Evolutionary conservation across 2,329 filamentous ascomycete species (phyloP).

Genomic region (Rhynchosporium graminicola): DNA sequence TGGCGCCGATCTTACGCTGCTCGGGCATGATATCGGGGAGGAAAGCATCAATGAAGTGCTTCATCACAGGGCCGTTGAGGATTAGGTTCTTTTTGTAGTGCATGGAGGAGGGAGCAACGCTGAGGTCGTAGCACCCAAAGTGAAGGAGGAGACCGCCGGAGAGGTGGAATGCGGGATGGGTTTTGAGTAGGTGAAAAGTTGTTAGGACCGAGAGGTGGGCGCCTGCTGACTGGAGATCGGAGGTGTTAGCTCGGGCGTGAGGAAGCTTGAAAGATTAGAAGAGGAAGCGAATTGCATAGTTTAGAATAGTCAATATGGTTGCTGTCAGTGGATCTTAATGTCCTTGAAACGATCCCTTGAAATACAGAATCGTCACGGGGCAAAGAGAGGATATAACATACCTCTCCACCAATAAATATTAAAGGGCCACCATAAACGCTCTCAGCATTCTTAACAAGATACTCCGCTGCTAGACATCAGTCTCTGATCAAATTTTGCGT

Average conservation of each 20-base stretch:
- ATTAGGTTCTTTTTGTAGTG: constrained; percentile 39
- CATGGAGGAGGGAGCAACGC: constrained; percentile 44
- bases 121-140: constrained; percentile 54
- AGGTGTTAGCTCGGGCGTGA: not conserved
- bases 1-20: constrained; percentile 46
- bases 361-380: constrained; percentile 24
- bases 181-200: constrained; percentile 49
- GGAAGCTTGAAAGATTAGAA: not conserved
- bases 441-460: constrained; percentile 51
- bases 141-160: constrained; percentile 53
- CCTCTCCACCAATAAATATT: constrained; percentile 50
- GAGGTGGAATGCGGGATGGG: constrained; percentile 45
- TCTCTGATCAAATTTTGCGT: not conserved
- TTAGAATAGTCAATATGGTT: constrained; percentile 21
- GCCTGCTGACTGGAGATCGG: constrained; percentile 49
- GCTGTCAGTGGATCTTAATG: constrained; percentile 11
- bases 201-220: constrained; percentile 51
- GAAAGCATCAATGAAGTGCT: constrained; percentile 48
- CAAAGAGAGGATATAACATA: constrained; percentile 28
- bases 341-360: constrained; percentile 30
- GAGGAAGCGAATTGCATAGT: not conserved
- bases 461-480: constrained; percentile 51
- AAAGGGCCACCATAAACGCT: constrained; percentile 45
- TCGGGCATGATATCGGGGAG: constrained; percentile 46
- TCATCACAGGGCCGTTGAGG: constrained; percentile 49